Evolutionary conservation across 179 eudicot genomes (phyloP).

Genomic region (Corrigiola litoralis): DNA sequence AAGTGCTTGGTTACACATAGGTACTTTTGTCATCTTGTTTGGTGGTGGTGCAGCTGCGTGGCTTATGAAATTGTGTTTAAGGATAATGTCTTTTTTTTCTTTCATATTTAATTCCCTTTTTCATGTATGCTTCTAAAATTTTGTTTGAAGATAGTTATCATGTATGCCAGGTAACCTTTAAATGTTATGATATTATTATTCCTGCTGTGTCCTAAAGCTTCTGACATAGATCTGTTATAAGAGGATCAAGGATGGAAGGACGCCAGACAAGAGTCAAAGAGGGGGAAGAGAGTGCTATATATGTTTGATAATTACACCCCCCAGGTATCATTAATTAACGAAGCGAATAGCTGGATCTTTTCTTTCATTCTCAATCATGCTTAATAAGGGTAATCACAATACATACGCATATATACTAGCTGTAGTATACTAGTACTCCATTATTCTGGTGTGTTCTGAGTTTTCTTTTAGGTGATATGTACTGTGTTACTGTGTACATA

Average conservation of each 20-base stretch:
- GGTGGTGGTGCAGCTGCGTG: slow-evolving; percentile 21
- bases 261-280: neutral
- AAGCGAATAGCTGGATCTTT: neutral
- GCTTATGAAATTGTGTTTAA: neutral
- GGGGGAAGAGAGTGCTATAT: neutral
- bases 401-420: neutral
- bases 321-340: neutral
- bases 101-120: slow-evolving; percentile 10
- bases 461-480: too few relatives aligned
- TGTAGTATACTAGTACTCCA: neutral
- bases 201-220: neutral
- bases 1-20: neutral
- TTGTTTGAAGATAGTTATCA: slow-evolving; percentile 19
- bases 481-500: too few relatives aligned
- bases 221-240: slow-evolving; percentile 1
- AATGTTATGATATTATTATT: neutral
- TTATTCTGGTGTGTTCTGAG: too few relatives aligned
- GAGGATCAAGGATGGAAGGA: neutral
- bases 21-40: slow-evolving; percentile 4
- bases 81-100: slow-evolving; percentile 5
- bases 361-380: neutral
- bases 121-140: neutral
- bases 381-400: neutral
- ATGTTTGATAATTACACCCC: neutral
- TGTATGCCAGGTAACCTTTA: slow-evolving; percentile 1